Base-by-base conservation (phyloP, 228 moss, liverwort and hornwort species). In the Sphagnum magellanicum region DNA sequence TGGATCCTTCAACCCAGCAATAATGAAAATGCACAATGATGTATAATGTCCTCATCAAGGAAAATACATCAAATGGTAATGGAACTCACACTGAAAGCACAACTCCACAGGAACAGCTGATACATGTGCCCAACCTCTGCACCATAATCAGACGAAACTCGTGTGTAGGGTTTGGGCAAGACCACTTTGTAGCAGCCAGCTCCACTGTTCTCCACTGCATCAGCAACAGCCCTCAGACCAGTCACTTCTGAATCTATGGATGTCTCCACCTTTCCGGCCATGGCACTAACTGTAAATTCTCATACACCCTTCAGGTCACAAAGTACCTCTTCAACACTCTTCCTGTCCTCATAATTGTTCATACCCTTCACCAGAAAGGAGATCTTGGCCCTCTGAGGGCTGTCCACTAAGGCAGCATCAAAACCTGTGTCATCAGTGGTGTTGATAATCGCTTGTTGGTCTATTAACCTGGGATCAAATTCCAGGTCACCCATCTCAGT, bases 381-480 rank as follows among this genome's bases (percentile, higher is more conserved):
- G 6, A 91, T 64, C 46, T 68, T 79, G 60, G 92, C 92, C 59
- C 88, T 68, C 48, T 89, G 85, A 17, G 78, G 83, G 61, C 95
- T 96, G 0, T 92, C 91, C 67, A 96, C 75, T 60, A 96, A 68
- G 59, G 79, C 74, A 16, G 92, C 95, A 58, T 96, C 91, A 72
- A 92, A 96, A 59, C 95, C 90, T 4, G 92, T 92, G 16, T 96
- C 95, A 11, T 96, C 95, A 53, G 92, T 89, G 6, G 85, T 89
- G 47, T 74, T 74, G 11, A 96, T 74, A 47, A 96, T 92, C 4
- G 83, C 84, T 53, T 84, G 83, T 52, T 79, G 89, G 57, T 68
- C 79, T 11, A 87, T 63, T 16, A 87, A 55, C 53, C 52, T 79
- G 4, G 89, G 75, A 68, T 96, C 88, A 52, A 90, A 96, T 70